These are phyloP conservation scores for Omphalotus guepiniiformis DNA, from an alignment of 768 basidiomycete species.

Conservation along the genomic window DNA sequence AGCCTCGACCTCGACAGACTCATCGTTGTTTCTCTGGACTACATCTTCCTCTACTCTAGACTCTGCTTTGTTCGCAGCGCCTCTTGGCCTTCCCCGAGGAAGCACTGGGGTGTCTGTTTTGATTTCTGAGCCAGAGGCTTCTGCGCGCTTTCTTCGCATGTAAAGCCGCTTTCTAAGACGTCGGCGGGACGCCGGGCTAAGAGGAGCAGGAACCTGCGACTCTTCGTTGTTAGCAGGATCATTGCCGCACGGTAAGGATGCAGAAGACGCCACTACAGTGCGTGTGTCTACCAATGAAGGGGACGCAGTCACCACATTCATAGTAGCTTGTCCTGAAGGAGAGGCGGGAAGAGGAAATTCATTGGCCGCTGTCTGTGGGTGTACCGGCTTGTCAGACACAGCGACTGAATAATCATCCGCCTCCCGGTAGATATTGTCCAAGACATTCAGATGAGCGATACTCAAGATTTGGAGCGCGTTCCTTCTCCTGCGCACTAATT, in stretches of 20 bases:
- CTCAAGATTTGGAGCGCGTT: constrained; percentile 18
- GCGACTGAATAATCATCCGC: constrained; percentile 9
- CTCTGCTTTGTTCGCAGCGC: constrained; percentile 15
- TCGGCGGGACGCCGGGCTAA: constrained; percentile 48
- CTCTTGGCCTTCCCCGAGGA: constrained; percentile 29
- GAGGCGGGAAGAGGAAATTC: too few relatives aligned
- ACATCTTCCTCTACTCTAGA: constrained; percentile 11
- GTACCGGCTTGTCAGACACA: background rate
- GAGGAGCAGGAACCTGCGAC: constrained; percentile 14
- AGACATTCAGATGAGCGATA: constrained; percentile 16
- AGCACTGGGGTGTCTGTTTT: constrained; percentile 29
- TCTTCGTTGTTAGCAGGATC: too few relatives aligned
- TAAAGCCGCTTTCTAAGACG: constrained; percentile 60
- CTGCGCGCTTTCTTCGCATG: constrained; percentile 69
- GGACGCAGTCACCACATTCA: background rate
- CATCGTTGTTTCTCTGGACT: constrained; percentile 1
- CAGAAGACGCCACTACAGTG: too few relatives aligned
- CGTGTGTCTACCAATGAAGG: background rate
- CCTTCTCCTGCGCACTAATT: background rate
- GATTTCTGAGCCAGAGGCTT: constrained; percentile 31
- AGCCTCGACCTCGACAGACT: too few relatives aligned
- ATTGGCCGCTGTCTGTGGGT: too few relatives aligned
- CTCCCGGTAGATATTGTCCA: constrained; percentile 23
- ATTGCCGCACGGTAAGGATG: too few relatives aligned
- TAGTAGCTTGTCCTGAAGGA: background rate